Conservation (phyloP, 441 rosid species). For the Adansonia rubrostipa region DNA sequence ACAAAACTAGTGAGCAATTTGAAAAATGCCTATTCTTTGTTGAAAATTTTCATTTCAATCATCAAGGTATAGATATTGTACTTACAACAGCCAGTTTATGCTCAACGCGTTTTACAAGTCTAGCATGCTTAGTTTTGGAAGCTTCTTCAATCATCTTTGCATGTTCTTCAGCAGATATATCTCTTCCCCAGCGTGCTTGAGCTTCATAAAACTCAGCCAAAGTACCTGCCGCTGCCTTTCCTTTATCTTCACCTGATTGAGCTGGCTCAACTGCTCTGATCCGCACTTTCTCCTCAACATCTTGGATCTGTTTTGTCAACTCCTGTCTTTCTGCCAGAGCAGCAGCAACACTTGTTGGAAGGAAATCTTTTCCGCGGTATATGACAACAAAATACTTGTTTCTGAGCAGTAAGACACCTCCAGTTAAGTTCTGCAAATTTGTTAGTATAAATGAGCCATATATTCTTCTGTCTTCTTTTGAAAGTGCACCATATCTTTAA, state of each 20-base stretch:
- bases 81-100: constrained; percentile 86
- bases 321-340: constrained; percentile 87
- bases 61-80: constrained; percentile 22
- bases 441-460: background rate
- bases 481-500: constrained; percentile 23
- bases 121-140: constrained; percentile 62
- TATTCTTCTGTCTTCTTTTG: constrained; percentile 10
- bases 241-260: constrained; percentile 57
- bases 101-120: constrained; percentile 69
- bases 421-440: constrained; percentile 71
- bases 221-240: constrained; percentile 77
- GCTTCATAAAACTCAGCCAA: constrained; percentile 97
- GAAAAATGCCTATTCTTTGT: background rate
- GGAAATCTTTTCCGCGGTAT: constrained; percentile 95
- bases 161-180: constrained; percentile 71
- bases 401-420: constrained; percentile 89
- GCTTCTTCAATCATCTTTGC: constrained; percentile 91
- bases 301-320: constrained; percentile 72
- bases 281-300: constrained; percentile 76
- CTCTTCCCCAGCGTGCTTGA: constrained; percentile 91
- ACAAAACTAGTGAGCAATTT: background rate
- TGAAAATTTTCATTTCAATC: background rate
- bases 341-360: constrained; percentile 83
- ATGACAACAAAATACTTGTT: constrained; percentile 90
- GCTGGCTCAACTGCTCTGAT: constrained; percentile 48